Conservation (phyloP, 208 protist species). For the Wallacemonas sp. region DNA sequence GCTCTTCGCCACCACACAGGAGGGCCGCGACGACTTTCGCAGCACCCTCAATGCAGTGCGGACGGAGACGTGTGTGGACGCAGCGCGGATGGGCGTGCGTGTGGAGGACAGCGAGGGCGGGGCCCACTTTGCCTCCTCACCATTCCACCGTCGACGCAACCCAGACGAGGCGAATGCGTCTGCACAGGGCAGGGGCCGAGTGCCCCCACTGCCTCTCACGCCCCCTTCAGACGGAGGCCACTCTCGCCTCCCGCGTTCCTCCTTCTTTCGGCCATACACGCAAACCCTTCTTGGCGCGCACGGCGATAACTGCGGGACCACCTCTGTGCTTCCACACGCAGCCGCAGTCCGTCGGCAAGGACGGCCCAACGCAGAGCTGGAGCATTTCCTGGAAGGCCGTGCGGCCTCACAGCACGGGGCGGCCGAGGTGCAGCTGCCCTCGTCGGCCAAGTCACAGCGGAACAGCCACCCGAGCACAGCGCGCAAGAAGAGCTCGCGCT, state of each 20-base stretch:
- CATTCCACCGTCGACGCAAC: not conserved
- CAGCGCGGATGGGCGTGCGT: not conserved
- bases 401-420: too few relatives aligned
- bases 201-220: not conserved
- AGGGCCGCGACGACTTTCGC: not conserved
- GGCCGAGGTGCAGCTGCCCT: too few relatives aligned
- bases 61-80: not conserved
- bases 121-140: slow-evolving; percentile 10
- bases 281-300: not conserved
- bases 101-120: slow-evolving; percentile 1
- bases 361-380: slow-evolving; percentile 8
- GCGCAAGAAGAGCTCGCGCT: slow-evolving; percentile 11
- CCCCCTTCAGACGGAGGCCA: not conserved
- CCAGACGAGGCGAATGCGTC: too few relatives aligned
- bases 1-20: slow-evolving; percentile 1
- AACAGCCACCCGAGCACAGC: not conserved
- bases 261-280: slow-evolving; percentile 18
- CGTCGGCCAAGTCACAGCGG: not conserved
- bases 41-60: not conserved
- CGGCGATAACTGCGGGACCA: slow-evolving; percentile 21
- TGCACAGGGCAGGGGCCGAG: too few relatives aligned
- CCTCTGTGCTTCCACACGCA: slow-evolving; percentile 1
- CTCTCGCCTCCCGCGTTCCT: not conserved
- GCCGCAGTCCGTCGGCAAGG: not conserved
- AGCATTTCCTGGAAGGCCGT: not conserved